phyloP scores from a whole-genome alignment of 345 rosid species.

The Citrus glauca region DNA sequence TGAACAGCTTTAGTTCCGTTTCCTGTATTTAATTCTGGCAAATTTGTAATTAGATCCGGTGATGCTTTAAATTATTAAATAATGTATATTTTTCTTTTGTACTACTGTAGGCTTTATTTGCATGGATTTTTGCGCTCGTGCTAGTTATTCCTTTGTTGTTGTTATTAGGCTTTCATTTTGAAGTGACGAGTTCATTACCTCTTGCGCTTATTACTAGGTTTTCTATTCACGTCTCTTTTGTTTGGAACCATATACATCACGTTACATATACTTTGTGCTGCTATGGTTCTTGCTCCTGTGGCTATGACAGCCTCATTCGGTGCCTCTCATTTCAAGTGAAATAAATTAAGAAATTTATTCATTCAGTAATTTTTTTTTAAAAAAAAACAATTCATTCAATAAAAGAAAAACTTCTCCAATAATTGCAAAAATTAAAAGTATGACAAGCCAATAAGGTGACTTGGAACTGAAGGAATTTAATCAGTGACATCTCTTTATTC shows the following conservation, averaged over 20 bases:
- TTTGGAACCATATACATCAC: slow-evolving; percentile 19
- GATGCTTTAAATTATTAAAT: neutral
- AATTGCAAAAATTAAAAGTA: neutral
- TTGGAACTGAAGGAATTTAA: neutral
- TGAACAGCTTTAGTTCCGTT: neutral
- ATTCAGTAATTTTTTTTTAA: too few relatives aligned
- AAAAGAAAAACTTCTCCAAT: neutral
- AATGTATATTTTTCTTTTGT: neutral
- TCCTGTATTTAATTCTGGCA: neutral
- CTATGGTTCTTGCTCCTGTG: neutral
- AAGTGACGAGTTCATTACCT: neutral
- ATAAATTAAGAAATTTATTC: too few relatives aligned
- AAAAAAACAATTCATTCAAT: too few relatives aligned
- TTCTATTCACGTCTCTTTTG: slow-evolving; percentile 11
- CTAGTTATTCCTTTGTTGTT: slow-evolving; percentile 23
- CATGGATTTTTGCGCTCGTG: slow-evolving; percentile 40
- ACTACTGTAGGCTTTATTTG: slow-evolving; percentile 15
- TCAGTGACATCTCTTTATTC: neutral
- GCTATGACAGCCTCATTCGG: slow-evolving; percentile 11
- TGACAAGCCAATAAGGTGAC: neutral
- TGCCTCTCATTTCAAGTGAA: neutral
- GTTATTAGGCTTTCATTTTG: neutral
- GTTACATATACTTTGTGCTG: neutral
- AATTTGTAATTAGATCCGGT: slow-evolving; percentile 10
- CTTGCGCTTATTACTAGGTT: neutral